These are phyloP conservation scores for Suhomyces anneliseae DNA, from an alignment of 1,139 yeast species.

Conservation along the genomic window DNA sequence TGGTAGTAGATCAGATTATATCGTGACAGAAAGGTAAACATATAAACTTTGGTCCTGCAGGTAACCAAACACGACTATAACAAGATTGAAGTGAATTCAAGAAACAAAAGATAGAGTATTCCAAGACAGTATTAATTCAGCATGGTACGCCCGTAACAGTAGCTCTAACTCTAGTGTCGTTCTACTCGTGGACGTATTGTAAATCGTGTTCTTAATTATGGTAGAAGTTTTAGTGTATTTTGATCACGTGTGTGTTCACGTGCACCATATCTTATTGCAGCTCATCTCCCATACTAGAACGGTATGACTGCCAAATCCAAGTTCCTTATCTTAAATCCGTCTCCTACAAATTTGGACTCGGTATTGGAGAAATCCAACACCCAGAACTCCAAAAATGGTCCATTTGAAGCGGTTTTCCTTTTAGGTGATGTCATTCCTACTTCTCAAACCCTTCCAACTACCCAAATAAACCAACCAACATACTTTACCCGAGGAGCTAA, in stretches of 20 bases:
- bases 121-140: not conserved
- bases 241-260: not conserved
- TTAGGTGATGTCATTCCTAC: constrained; percentile 47
- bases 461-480: constrained; percentile 26
- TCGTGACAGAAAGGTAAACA: constrained; percentile 6
- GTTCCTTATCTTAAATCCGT: constrained; percentile 53
- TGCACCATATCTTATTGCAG: not conserved
- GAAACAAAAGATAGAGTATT: not conserved
- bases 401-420: constrained; percentile 57
- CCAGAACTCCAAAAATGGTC: constrained; percentile 59
- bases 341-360: constrained; percentile 35
- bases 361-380: constrained; percentile 50
- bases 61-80: not conserved
- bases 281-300: not conserved
- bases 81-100: not conserved
- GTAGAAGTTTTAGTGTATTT: not conserved
- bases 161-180: too few species aligned
- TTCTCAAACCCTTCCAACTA: constrained; percentile 17
- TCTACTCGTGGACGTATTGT: too few species aligned
- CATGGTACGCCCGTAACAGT: too few species aligned
- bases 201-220: too few species aligned
- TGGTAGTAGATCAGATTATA: not conserved
- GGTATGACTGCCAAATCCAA: constrained; percentile 20
- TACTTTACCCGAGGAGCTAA: constrained; percentile 30
- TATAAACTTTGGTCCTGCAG: not conserved